Evolutionary conservation across 164 flowering plant genomes (phyloP), one percentile per base, ranked within the genome.

Genomic region (Piper longum): DNA sequence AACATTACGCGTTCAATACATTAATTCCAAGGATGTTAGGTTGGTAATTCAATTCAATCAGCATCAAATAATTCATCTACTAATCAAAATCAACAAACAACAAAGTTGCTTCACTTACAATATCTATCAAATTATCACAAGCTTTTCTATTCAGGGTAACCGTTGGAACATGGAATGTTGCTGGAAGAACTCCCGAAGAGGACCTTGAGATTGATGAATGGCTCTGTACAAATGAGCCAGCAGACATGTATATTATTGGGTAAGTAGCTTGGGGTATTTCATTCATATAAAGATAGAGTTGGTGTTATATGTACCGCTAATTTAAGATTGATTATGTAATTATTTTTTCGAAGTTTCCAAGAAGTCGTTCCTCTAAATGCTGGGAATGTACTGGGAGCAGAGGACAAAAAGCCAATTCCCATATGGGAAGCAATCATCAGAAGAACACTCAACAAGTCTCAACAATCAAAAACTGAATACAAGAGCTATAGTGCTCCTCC

Each of bases 391-490:
- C 60, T 82, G 9, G 83, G 83, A 16, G 78, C 79, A 43, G 85
- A 80, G 67, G 78, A 78, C 67, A 83, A 62, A 69, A 73, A 73
- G 40, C 95, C 97, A 58, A 90, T 93, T 63, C 82, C 81, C 11
- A 90, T 85, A 72, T 93, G 99, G 99, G 99, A 93, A 69, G 79
- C 86, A 51, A 73, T 87, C 39, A 93, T 93, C 57, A 90, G 97
- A 39, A 81, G 74, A 72, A 82, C 93, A 42, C 75, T 93, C 62
- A 93, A 93, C 74, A 84, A 76, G 67, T 70, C 89, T 42, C 64
- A 16, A n/a, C 81, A 83, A 71, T 81, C 85, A 7, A 85, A 80
- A 76, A 71, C 75, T 41, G 82, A 77, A 59, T 78, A 73, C 73
- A 88, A 84, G 72, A 80, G 95, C 74, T 84, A 72, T 40, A 93